phyloP scores from a whole-genome alignment of 2,329 filamentous ascomycete genomes.

The Aspergillus ochraceus region DNA sequence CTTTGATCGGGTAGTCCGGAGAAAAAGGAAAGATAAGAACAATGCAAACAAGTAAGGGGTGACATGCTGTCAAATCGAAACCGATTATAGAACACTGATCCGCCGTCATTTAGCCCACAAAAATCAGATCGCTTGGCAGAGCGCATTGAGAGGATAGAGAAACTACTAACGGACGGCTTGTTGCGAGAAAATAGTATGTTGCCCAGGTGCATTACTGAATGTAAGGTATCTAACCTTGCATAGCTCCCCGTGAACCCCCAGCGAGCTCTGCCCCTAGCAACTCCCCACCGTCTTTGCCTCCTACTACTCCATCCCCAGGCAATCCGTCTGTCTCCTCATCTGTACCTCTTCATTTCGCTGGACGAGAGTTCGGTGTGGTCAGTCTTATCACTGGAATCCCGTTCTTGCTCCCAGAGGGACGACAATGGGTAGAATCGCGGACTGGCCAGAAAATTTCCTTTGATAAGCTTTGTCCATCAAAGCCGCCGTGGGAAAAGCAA shows the following conservation, averaged over 20 bases:
- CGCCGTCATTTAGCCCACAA: constrained; percentile 15
- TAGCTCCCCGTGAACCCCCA: constrained; percentile 21
- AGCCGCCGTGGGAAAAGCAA: constrained; percentile 38
- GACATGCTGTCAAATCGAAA: background rate
- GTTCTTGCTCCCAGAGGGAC: constrained; percentile 50
- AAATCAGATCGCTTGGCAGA: constrained; percentile 35
- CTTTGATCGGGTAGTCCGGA: constrained; percentile 37
- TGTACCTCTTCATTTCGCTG: constrained; percentile 50
- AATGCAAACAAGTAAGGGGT: constrained; percentile 20
- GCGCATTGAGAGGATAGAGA: constrained; percentile 44
- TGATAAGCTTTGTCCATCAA: constrained; percentile 27
- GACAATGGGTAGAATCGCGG: constrained; percentile 50
- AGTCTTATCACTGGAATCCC: constrained; percentile 52
- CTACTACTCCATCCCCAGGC: constrained; percentile 2
- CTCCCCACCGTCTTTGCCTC: background rate
- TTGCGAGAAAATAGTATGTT: constrained; percentile 24
- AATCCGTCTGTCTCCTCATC: constrained; percentile 25
- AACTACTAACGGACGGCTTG: constrained; percentile 35
- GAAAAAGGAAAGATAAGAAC: constrained; percentile 28
- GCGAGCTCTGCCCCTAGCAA: constrained; percentile 11
- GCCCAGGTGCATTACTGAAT: background rate
- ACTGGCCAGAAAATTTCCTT: constrained; percentile 43
- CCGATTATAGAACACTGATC: background rate
- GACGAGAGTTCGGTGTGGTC: constrained; percentile 49
- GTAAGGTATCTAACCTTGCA: background rate